Evolutionary conservation across 768 basidiomycete species (phyloP).

Genomic region (Auricularia heimuer): DNA sequence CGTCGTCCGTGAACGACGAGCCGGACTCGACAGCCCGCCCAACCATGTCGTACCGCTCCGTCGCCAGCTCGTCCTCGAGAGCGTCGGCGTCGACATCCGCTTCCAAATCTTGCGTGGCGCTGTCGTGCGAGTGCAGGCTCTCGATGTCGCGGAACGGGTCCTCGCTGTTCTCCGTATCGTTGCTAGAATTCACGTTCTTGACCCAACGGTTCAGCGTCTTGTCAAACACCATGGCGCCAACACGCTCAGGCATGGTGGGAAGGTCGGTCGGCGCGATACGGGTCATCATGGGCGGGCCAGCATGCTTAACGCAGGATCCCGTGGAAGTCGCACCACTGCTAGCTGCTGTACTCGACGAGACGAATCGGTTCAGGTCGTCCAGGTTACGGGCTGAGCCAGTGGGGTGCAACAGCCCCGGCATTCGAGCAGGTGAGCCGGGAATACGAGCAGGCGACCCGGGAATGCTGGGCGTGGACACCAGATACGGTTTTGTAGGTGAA

Average conservation of each 20-base stretch:
- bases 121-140: conserved; percentile 36
- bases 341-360: conserved; percentile 77
- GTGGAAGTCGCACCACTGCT: conserved; percentile 41
- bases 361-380: conserved; percentile 71
- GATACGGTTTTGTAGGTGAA: neutral
- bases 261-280: conserved; percentile 77
- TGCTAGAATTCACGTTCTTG: conserved; percentile 32
- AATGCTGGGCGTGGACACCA: conserved; percentile 3
- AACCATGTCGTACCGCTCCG: conserved; percentile 30
- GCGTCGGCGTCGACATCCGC: conserved; percentile 48
- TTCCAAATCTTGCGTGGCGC: neutral
- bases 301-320: conserved; percentile 76
- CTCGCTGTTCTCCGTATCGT: conserved; percentile 47
- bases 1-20: conserved; percentile 41
- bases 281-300: conserved; percentile 67
- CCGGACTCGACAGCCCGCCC: conserved; percentile 26
- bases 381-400: conserved; percentile 7
- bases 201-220: conserved; percentile 79
- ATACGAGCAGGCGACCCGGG: conserved; percentile 24
- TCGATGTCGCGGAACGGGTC: conserved; percentile 92
- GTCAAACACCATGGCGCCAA: conserved; percentile 87
- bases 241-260: conserved; percentile 59
- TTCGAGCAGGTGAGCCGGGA: conserved; percentile 36
- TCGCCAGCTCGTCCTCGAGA: conserved; percentile 32
- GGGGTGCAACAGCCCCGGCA: conserved; percentile 16